A percentile compares a stretch with the other conserved stretches of the same genome.
Evolutionary conservation across 1,284 basidiomycete species (phyloP).

Genomic region (Ganoderma resinaceum): DNA sequence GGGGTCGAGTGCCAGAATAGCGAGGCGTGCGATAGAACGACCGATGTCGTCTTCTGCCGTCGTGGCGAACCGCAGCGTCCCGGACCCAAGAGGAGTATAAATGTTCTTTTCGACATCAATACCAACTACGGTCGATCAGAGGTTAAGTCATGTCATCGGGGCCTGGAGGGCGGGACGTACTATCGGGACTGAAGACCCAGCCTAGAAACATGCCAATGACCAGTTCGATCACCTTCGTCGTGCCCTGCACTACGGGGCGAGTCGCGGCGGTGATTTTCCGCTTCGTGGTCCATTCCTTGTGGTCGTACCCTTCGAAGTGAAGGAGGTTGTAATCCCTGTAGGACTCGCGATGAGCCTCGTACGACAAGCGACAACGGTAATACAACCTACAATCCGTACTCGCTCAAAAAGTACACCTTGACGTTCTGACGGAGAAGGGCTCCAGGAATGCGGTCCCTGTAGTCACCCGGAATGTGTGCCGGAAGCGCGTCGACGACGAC

Average conservation of each 20-base stretch:
- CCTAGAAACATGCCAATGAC: conserved; percentile 37
- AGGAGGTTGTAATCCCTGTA: conserved; percentile 36
- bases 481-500: conserved; percentile 32
- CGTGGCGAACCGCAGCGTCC: conserved; percentile 25
- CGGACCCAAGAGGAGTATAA: conserved; percentile 31
- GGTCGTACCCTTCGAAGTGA: conserved; percentile 35
- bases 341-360: background rate
- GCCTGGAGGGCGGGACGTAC: conserved; percentile 14
- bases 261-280: conserved; percentile 24
- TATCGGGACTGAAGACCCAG: conserved; percentile 11
- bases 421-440: conserved; percentile 29
- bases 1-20: conserved; percentile 34
- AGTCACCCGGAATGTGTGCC: conserved; percentile 8
- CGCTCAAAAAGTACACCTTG: conserved; percentile 39
- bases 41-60: conserved; percentile 39
- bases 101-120: conserved; percentile 32
- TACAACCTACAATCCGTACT: conserved; percentile 37
- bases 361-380: background rate
- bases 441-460: conserved; percentile 28
- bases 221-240: conserved; percentile 34
- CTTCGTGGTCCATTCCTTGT: conserved; percentile 35
- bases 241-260: conserved; percentile 23
- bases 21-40: conserved; percentile 34
- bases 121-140: conserved; percentile 28
- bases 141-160: background rate